Evolutionary conservation across 2,329 filamentous ascomycete genomes (phyloP).

Genomic region (Leptographium galeiforme): DNA sequence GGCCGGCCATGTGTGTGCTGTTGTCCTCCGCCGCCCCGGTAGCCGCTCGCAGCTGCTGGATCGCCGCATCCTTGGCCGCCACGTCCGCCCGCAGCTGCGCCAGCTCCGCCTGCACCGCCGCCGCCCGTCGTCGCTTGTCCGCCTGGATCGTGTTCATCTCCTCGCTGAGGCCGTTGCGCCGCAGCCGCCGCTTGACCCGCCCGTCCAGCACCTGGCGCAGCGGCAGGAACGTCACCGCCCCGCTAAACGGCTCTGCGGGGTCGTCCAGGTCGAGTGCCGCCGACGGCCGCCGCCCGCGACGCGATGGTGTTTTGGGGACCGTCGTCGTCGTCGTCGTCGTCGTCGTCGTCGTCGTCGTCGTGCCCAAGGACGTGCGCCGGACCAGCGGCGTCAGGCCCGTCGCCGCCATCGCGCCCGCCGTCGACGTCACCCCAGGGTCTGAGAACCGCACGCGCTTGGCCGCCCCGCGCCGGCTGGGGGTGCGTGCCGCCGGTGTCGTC

Average conservation of each 20-base stretch:
- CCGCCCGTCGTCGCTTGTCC: slow-evolving; percentile 28
- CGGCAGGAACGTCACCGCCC: slow-evolving; percentile 30
- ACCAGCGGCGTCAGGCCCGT: slow-evolving; percentile 48
- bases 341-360: slow-evolving; percentile 7
- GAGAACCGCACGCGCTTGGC: slow-evolving; percentile 45
- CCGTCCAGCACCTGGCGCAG: slow-evolving; percentile 43
- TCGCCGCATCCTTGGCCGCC: slow-evolving; percentile 36
- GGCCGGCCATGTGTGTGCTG: slow-evolving; percentile 28
- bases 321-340: slow-evolving; percentile 7
- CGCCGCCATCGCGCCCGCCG: slow-evolving; percentile 9
- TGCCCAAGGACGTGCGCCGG: slow-evolving; percentile 31
- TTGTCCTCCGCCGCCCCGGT: slow-evolving; percentile 19
- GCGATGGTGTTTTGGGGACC: no score
- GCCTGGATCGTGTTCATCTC: slow-evolving; percentile 40
- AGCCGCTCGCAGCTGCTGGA: slow-evolving; percentile 17
- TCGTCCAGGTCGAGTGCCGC: slow-evolving; percentile 24
- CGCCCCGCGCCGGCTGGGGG: slow-evolving; percentile 12
- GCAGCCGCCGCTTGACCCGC: slow-evolving; percentile 41
- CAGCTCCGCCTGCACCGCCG: slow-evolving; percentile 31
- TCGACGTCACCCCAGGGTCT: slow-evolving; percentile 29
- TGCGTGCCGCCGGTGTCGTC: slow-evolving; percentile 14
- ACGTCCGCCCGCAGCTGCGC: slow-evolving; percentile 34
- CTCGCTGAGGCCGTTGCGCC: slow-evolving; percentile 42
- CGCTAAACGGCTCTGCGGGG: slow-evolving; percentile 16
- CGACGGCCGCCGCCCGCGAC: slow-evolving; percentile 21